Percentiles rank a stretch among this genome's conserved stretches.
Conservation (phyloP, 805 yeast genomes). For the Candida pini region DNA sequence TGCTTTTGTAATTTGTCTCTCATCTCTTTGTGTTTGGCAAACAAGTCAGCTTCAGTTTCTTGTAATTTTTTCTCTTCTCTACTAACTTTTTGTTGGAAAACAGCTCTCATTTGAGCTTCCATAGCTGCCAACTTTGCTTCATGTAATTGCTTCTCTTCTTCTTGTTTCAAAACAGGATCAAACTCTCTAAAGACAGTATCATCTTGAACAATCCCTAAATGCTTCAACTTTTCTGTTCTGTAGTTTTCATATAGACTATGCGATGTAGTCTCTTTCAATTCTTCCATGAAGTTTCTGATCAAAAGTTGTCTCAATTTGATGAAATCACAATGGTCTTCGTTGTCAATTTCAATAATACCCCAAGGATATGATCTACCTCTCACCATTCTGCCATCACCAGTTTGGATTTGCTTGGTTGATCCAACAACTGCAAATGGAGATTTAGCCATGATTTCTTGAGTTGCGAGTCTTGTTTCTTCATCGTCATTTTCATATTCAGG, state of each 20-base stretch:
- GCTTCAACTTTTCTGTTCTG: constrained; percentile 73
- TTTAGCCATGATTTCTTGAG: constrained; percentile 58
- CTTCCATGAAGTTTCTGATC: constrained; percentile 88
- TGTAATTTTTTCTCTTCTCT: constrained; percentile 97
- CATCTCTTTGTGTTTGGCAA: constrained; percentile 94
- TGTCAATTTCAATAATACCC: constrained; percentile 95
- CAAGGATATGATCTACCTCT: constrained; percentile 95
- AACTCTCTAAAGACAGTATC: constrained; percentile 88
- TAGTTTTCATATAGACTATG: constrained; percentile 79
- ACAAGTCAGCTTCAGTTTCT: constrained; percentile 93
- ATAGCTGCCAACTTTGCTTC: constrained; percentile 90
- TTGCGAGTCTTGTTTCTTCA: constrained; percentile 67
- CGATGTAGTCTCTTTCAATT: constrained; percentile 80
- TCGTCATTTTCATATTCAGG: constrained; percentile 70
- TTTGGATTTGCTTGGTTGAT: constrained; percentile 66
- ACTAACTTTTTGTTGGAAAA: constrained; percentile 91
- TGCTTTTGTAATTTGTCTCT: constrained; percentile 89
- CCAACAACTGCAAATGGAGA: constrained; percentile 96
- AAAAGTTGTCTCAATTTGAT: constrained; percentile 81
- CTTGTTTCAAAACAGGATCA: constrained; percentile 87
- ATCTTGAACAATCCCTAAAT: constrained; percentile 90
- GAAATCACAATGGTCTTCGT: constrained; percentile 90
- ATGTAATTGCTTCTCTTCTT: constrained; percentile 88
- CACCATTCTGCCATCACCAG: constrained; percentile 69
- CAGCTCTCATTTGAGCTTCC: constrained; percentile 95